Evolutionary conservation across 2,329 filamentous ascomycete genomes (phyloP), one percentile per base, ranked within the genome.

Genomic region (Calonectria naviculata): DNA sequence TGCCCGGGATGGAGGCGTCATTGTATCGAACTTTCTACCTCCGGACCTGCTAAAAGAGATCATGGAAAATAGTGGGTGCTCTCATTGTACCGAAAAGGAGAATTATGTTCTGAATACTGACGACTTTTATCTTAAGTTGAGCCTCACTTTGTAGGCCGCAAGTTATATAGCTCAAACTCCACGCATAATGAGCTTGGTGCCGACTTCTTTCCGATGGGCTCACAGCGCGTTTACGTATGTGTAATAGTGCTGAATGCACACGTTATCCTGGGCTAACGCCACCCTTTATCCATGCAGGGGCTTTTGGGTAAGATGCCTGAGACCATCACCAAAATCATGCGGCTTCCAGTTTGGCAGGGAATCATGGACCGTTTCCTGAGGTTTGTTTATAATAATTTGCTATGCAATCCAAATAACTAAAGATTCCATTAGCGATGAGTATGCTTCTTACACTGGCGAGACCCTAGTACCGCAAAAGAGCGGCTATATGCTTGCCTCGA

Each of bases 291-390:
- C 5, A 7, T 24, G 12, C n/a, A 56, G 49, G 49, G 49, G 5
- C n/a, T 56, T 7, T 56, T 56, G n/a, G 49, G 29, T 4, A 56
- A 56, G n/a, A 56, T 56, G 29, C 49, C 49, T 4, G 29, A 56
- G 12, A 56, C 49, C 19, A 36, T 56, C 29, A 36, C 31, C 29
- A 56, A 56, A 21, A 56, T 56, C 2, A 56, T 56, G 49, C n/a
- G 49, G 29, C 49, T 56, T 5, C 49, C 49, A 13, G 49, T 56
- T 8, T 56, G 49, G 49, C 49, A 56, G 31, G 49, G 49, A 24
- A 56, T 56, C 29, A 56, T 56, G 49, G 49, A 56, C n/a, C 49
- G 49, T 34, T 56, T 56, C 13, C n/a, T 56, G 19, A 56, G 49
- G 49, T 36, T 2, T 2, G 49, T 29, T 12, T 8, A 15, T 21